Percentiles rank a stretch among this genome's conserved stretches.
These are phyloP conservation scores for Globisporangium abappressorium DNA, from an alignment of 352 stramenopile genomes.

Conservation along the genomic window DNA sequence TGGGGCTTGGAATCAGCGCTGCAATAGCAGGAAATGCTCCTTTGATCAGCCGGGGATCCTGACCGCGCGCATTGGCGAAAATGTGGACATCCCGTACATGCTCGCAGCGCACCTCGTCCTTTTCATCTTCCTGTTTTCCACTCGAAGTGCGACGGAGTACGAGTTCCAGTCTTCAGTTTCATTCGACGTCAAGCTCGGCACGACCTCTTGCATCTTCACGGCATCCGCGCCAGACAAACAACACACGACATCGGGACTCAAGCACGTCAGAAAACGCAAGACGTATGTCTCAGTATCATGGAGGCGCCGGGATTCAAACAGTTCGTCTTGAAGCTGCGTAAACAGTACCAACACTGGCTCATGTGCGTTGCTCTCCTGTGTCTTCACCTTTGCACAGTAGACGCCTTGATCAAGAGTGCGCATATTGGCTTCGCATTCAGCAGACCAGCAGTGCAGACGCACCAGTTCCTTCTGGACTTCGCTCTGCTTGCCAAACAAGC, in stretches of 20 bases:
- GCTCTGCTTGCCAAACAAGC: constrained; percentile 57
- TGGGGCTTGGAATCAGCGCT: constrained; percentile 26
- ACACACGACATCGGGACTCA: too few relatives aligned
- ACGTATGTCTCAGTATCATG: constrained; percentile 61
- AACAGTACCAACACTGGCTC: constrained; percentile 28
- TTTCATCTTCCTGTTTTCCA: constrained; percentile 16
- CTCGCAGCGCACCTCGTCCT: constrained; percentile 6
- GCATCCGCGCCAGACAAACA: too few relatives aligned
- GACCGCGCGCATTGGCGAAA: background rate
- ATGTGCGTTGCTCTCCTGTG: too few relatives aligned
- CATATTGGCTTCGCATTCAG: constrained; percentile 33
- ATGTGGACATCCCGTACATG: background rate
- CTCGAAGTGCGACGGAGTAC: constrained; percentile 9
- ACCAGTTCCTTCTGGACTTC: constrained; percentile 42
- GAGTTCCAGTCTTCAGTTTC: constrained; percentile 6
- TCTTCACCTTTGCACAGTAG: constrained; percentile 33
- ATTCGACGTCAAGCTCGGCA: background rate
- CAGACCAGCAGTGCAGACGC: constrained; percentile 34
- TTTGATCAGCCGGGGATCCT: constrained; percentile 31
- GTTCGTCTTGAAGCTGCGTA: constrained; percentile 42
- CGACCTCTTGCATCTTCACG: background rate
- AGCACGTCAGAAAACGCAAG: constrained; percentile 33
- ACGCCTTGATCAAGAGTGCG: constrained; percentile 43
- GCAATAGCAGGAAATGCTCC: constrained; percentile 31
- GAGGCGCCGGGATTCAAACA: constrained; percentile 39